Conservation (phyloP, 2,329 filamentous ascomycete species). For the Furcasterigmium sp. region DNA sequence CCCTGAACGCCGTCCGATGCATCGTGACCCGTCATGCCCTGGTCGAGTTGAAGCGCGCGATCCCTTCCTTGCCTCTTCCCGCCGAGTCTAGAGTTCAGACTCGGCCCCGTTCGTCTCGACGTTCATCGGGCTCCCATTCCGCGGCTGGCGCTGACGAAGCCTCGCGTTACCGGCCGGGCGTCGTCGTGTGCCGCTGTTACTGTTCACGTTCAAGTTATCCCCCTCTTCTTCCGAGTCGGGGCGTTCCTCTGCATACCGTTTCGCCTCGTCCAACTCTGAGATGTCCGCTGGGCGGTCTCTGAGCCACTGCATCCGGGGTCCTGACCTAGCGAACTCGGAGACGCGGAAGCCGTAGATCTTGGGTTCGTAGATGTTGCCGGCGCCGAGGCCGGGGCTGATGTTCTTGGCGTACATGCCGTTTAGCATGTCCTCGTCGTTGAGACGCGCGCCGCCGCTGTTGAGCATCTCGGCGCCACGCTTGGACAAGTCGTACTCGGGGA, state of each 20-base stretch:
- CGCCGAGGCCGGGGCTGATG: slow-evolving; percentile 80
- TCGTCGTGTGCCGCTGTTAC: slow-evolving; percentile 33
- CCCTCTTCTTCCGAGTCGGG: slow-evolving; percentile 56
- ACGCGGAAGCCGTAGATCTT: slow-evolving; percentile 96
- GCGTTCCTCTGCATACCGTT: slow-evolving; percentile 45
- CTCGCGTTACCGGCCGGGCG: slow-evolving; percentile 36
- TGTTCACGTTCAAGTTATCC: slow-evolving; percentile 38
- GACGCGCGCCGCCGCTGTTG: slow-evolving; percentile 20
- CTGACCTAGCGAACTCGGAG: slow-evolving; percentile 81
- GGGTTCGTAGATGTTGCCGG: slow-evolving; percentile 83
- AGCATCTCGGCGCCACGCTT: slow-evolving; percentile 62
- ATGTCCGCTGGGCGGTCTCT: slow-evolving; percentile 77
- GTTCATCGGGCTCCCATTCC: slow-evolving; percentile 53
- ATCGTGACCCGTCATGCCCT: not conserved
- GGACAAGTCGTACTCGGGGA: slow-evolving; percentile 88
- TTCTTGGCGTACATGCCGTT: slow-evolving; percentile 87
- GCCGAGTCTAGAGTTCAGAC: slow-evolving; percentile 41
- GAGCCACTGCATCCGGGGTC: slow-evolving; percentile 96
- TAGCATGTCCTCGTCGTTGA: slow-evolving; percentile 48
- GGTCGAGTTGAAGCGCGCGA: not conserved
- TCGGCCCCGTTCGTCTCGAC: slow-evolving; percentile 50
- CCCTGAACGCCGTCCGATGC: not conserved
- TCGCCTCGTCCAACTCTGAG: slow-evolving; percentile 77
- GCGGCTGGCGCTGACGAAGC: slow-evolving; percentile 34
- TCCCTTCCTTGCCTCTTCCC: not conserved